A percentile compares a stretch with the other conserved stretches of the same genome.
These are phyloP conservation scores for Chlamydomonas asymmetrica DNA, from an alignment of 139 green algal species.

Conservation along the genomic window DNA sequence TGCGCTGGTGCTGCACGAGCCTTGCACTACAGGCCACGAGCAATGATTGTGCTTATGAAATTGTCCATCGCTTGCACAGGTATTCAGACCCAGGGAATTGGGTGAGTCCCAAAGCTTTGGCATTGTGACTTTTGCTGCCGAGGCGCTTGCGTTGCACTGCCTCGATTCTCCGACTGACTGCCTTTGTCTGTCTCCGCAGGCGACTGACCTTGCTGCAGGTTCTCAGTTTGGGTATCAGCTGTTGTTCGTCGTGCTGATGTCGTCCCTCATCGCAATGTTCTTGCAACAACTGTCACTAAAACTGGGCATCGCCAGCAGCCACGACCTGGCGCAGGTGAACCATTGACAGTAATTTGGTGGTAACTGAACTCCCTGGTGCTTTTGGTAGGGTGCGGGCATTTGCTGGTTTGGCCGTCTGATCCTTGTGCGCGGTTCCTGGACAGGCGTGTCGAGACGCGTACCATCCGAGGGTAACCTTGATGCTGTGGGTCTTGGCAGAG, in stretches of 20 bases:
- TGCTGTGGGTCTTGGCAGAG: constrained; percentile 63
- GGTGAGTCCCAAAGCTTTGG: too few relatives aligned
- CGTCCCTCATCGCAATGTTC: constrained; percentile 55
- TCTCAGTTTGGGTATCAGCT: constrained; percentile 54
- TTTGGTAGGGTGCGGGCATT: too few relatives aligned
- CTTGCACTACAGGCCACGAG: too few relatives aligned
- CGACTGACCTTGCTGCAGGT: constrained; percentile 48
- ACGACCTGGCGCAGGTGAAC: constrained; percentile 54
- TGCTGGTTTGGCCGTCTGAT: too few relatives aligned
- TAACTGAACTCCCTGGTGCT: too few relatives aligned
- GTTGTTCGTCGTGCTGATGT: constrained; percentile 56
- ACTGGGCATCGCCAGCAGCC: constrained; percentile 51
- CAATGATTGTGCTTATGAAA: neutral
- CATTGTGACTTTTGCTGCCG: too few relatives aligned
- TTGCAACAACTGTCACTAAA: constrained; percentile 59
- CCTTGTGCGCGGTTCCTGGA: too few relatives aligned
- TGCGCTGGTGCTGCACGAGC: too few relatives aligned
- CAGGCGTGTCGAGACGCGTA: constrained; percentile 63
- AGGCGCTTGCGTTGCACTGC: too few relatives aligned
- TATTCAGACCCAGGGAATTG: constrained; percentile 53
- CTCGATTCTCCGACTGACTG: too few relatives aligned
- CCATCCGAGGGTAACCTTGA: constrained; percentile 30
- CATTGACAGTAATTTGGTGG: too few relatives aligned
- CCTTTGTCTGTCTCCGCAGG: too few relatives aligned
- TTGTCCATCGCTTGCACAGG: neutral